Evolutionary conservation across 2,329 filamentous ascomycete species (phyloP).

Genomic region (Decorospora gaudefroyi): DNA sequence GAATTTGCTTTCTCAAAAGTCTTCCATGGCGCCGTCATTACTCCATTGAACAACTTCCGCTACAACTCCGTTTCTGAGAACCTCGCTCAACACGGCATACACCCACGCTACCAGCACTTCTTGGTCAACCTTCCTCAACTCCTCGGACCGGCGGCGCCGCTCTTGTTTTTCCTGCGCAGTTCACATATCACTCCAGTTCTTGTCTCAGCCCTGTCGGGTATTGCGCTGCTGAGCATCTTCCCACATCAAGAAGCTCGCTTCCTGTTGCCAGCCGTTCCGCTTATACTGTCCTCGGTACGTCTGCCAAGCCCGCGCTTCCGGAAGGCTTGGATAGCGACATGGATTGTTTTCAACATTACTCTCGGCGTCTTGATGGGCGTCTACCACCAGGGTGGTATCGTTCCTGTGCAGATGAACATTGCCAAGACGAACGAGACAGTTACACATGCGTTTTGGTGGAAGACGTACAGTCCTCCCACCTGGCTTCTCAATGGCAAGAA

Average conservation of each 20-base stretch:
- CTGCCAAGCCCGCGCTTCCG: constrained; percentile 63
- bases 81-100: constrained; percentile 58
- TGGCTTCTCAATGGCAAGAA: constrained; percentile 81
- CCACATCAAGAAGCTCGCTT: constrained; percentile 83
- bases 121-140: constrained; percentile 58
- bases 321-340: constrained; percentile 58
- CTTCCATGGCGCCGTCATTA: constrained; percentile 58
- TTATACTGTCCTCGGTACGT: constrained; percentile 74
- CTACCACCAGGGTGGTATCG: constrained; percentile 79
- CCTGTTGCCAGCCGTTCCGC: constrained; percentile 72
- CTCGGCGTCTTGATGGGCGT: constrained; percentile 76
- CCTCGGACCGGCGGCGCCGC: constrained; percentile 56
- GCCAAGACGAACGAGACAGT: constrained; percentile 68
- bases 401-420: constrained; percentile 75
- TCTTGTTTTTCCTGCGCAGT: constrained; percentile 57
- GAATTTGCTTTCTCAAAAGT: constrained; percentile 68
- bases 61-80: constrained; percentile 57
- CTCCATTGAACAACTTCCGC: constrained; percentile 58
- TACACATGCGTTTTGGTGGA: constrained; percentile 78
- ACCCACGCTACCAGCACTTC: constrained; percentile 59
- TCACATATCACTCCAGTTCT: constrained; percentile 60
- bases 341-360: constrained; percentile 71
- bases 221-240: constrained; percentile 71
- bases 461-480: constrained; percentile 79
- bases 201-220: constrained; percentile 73